Evolutionary conservation across 2,329 filamentous ascomycete genomes (phyloP).

Genomic region (Monilinia vaccinii-corymbosi): DNA sequence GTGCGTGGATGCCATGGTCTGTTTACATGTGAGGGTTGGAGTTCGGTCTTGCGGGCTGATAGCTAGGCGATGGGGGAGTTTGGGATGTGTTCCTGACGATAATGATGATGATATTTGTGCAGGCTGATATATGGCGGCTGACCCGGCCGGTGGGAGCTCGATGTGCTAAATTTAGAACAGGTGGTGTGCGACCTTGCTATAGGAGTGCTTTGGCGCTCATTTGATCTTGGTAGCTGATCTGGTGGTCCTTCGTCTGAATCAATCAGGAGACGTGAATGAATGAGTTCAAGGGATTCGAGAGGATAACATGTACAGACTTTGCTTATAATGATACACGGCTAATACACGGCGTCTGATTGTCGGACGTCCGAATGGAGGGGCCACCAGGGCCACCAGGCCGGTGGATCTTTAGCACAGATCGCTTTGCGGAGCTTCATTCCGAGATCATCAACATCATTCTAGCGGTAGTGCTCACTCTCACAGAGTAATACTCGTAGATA

Average conservation of each 20-base stretch:
- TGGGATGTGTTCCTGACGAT: background rate
- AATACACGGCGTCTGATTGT: background rate
- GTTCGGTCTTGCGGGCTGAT: background rate
- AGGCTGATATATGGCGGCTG: background rate
- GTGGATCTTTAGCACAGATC: background rate
- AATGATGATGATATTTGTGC: background rate
- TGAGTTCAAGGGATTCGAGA: background rate
- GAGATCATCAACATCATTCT: background rate
- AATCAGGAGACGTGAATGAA: background rate
- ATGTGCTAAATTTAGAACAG: background rate
- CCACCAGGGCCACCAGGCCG: too few species aligned
- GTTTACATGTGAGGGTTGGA: background rate
- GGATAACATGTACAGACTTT: too few species aligned
- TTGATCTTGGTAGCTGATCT: background rate
- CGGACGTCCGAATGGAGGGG: background rate
- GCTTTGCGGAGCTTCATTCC: background rate
- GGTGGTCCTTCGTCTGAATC: background rate
- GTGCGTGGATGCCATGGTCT: background rate
- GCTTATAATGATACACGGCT: too few species aligned
- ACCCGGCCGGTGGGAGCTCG: background rate
- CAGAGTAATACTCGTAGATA: background rate
- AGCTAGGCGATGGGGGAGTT: background rate
- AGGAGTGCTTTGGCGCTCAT: background rate
- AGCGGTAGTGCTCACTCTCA: background rate
- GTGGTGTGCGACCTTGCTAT: background rate